phyloP scores from a whole-genome alignment of 805 yeast genomes.

The Saccharomyces mikatae region DNA sequence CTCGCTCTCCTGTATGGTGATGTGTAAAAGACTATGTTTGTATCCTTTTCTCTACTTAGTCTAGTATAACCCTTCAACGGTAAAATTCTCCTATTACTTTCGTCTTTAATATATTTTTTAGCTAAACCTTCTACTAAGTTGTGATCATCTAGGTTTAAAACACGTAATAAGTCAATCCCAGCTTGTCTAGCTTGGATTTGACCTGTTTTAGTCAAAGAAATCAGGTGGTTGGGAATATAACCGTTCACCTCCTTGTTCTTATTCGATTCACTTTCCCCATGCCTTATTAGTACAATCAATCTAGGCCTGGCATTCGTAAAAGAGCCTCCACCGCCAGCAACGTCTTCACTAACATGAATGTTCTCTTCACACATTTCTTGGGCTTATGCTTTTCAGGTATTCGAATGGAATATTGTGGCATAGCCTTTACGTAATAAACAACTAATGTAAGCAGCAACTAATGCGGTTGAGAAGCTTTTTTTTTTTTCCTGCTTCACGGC shows the following conservation, averaged over 20 bases:
- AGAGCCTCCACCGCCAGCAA: not conserved
- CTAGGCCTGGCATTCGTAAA: slow-evolving; percentile 30
- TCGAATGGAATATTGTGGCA: not conserved
- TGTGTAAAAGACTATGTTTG: slow-evolving; percentile 65
- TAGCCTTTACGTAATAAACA: not conserved
- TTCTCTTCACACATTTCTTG: not conserved
- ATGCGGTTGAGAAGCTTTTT: not conserved
- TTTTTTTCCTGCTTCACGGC: not conserved
- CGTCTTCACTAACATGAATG: not conserved
- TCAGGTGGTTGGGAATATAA: slow-evolving; percentile 70
- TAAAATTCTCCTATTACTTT: slow-evolving; percentile 7
- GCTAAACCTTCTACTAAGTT: slow-evolving; percentile 13
- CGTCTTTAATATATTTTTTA: slow-evolving; percentile 12
- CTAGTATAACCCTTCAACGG: slow-evolving; percentile 20
- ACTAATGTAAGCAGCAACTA: not conserved
- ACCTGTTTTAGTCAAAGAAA: slow-evolving; percentile 66
- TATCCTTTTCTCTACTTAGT: slow-evolving; percentile 38
- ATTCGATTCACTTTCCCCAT: slow-evolving; percentile 91
- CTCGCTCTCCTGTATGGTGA: slow-evolving; percentile 83
- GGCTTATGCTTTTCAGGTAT: not conserved
- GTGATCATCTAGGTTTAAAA: slow-evolving; percentile 23
- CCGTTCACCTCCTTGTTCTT: slow-evolving; percentile 75
- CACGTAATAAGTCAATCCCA: slow-evolving; percentile 40
- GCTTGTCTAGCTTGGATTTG: slow-evolving; percentile 55
- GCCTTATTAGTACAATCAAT: slow-evolving; percentile 72